Percentiles rank a stretch among this genome's conserved stretches.
phyloP scores from a whole-genome alignment of 2,329 filamentous ascomycete species.

The Corinectria fuckeliana region DNA sequence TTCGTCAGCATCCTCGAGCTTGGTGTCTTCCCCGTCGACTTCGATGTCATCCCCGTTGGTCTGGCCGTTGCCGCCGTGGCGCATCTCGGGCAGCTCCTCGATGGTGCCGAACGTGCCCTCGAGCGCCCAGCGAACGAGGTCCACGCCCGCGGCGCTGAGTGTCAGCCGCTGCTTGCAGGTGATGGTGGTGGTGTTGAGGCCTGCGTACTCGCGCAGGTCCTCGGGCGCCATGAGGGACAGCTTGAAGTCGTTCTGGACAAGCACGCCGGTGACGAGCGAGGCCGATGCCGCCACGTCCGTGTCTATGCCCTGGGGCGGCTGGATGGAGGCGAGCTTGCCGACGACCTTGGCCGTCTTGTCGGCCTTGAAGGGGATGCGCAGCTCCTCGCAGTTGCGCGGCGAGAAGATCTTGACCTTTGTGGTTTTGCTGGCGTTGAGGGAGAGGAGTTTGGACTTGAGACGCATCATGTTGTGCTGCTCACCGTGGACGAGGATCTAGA shows the following conservation, averaged over 20 bases:
- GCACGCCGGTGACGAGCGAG: conserved; percentile 80
- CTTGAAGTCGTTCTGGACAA: conserved; percentile 98
- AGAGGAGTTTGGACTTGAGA: conserved; percentile 90
- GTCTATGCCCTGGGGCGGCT: conserved; percentile 61
- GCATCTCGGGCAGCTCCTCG: conserved; percentile 68
- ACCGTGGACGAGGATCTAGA: conserved; percentile 90
- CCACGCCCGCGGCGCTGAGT: conserved; percentile 85
- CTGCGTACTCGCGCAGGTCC: conserved; percentile 93
- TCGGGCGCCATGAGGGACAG: conserved; percentile 96
- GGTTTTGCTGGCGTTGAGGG: conserved; percentile 83
- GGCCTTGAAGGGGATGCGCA: conserved; percentile 92
- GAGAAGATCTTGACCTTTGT: conserved; percentile 91
- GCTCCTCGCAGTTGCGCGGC: conserved; percentile 92
- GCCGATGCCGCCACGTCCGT: conserved; percentile 34
- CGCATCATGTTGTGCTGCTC: conserved; percentile 99
- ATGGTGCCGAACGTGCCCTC: conserved; percentile 93
- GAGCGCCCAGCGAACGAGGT: conserved; percentile 91
- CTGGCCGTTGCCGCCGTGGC: conserved; percentile 41
- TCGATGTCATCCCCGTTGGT: conserved; percentile 48
- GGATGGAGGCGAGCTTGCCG: conserved; percentile 84
- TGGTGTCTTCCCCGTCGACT: conserved; percentile 41
- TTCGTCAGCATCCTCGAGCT: conserved; percentile 67
- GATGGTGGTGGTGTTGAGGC: conserved; percentile 94
- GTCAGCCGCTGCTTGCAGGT: conserved; percentile 90
- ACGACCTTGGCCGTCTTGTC: conserved; percentile 98